Base-by-base conservation (phyloP, 2,329 filamentous ascomycete species). In the Phoma sp. region DNA sequence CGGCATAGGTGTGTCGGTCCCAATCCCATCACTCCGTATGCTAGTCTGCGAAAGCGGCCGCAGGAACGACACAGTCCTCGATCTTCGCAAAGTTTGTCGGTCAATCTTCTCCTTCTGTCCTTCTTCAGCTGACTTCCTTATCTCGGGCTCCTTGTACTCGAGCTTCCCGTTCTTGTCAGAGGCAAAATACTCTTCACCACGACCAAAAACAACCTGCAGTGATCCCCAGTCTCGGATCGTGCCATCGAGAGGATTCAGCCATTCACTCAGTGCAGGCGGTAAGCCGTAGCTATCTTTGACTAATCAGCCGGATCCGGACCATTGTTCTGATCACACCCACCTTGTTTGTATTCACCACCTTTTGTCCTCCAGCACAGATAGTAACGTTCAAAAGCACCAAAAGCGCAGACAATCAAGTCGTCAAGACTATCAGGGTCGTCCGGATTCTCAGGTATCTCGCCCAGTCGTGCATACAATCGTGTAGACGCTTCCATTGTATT, bases 331-430 rank as follows among this genome's bases (percentile, higher is more conserved):
- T 24, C 47, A 25, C 45, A 24, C 59, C 30, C 50, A 75, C 73
- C 73, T 70, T 76, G 74, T 40, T 61, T 65, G 44, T 69, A 75
- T 25, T 70, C 61, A 7, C 74, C 74, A 14, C 60, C 59, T 35
- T 60, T 63, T 14, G 68, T 75, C 52, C 69, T 74, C 74, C 73
- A 77, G 47, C 73, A 76, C 7, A 77, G 63, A 42, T 75, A 77
- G 48, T 76, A 76, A 40, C 72, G 61, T 38, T 75, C 74, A 33
- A 77, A 77, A 0, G 73, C 73, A 0, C 74, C 74, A 45, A 76
- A 73, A 1, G 74, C 74, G 49, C 73, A 74, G 4, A 75, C 70
- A 2, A 77, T 51, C 7, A 76, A 58, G 46, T 75, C 73, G 18
- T 73, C 60, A 45, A 77, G 39, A 62, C 78, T 67, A 24, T 73